Evolutionary conservation across 148 eudicot genomes (phyloP).

Genomic region (Nepenthes mirabilis): DNA sequence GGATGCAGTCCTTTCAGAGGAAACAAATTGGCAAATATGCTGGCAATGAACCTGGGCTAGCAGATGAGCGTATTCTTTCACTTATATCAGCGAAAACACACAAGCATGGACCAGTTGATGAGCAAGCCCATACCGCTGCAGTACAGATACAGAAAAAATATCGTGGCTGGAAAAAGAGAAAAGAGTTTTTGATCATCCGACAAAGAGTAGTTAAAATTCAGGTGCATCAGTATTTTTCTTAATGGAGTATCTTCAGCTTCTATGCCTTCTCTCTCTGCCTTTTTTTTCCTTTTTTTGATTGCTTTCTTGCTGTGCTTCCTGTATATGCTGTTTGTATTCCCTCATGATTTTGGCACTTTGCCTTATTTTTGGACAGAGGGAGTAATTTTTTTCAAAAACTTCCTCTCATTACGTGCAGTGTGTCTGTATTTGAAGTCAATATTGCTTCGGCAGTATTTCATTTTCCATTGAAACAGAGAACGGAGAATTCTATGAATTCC

Average conservation of each 20-base stretch:
- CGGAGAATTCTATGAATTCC: no score
- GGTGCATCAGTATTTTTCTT: constrained; percentile 18
- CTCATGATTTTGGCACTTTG: no score
- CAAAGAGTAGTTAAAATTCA: constrained; percentile 54
- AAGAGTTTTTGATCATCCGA: constrained; percentile 42
- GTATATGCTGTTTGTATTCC: no score
- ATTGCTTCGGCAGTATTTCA: no score
- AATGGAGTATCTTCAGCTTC: not conserved
- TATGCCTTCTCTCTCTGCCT: not conserved
- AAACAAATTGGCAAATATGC: constrained; percentile 23
- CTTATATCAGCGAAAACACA: constrained; percentile 32
- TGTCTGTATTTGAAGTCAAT: no score
- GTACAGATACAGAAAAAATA: constrained; percentile 51
- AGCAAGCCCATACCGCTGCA: constrained; percentile 47
- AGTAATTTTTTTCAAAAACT: no score
- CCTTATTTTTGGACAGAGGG: no score
- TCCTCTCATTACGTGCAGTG: no score
- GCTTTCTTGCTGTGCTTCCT: not conserved
- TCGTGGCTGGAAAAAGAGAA: constrained; percentile 55
- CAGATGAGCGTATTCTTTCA: constrained; percentile 33
- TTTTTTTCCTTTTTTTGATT: not conserved
- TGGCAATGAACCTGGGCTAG: constrained; percentile 28
- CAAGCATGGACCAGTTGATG: constrained; percentile 22
- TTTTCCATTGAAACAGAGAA: no score
- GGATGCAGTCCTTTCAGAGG: constrained; percentile 48